Base-by-base conservation (phyloP, 176 grass and related monocot genomes). In the Bromus sterilis region DNA sequence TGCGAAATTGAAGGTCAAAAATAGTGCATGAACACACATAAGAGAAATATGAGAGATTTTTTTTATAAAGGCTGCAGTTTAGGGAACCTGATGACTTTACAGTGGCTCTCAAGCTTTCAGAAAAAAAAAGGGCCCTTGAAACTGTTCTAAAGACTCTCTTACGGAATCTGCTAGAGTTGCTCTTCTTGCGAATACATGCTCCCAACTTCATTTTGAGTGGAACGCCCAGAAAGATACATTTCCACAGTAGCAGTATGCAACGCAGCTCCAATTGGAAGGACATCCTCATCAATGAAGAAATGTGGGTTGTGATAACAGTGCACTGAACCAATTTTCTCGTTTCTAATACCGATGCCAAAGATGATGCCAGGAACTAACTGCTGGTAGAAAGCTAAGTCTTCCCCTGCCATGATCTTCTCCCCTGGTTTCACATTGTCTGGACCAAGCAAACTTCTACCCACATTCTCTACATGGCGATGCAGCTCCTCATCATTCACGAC, bases 321-420 rank as follows among this genome's bases (percentile, higher is more conserved):
- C 40, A 95, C 48, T 0, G 93, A 87, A 53, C 90, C 92, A 29
- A 48, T 67, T 83, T 86, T 48, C 76, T 93, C 89, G 62, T 93
- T 95, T 85, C 68, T 82, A 23, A 95, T 88, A 18, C 93, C 95
- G 25, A 95, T 89, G 32, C 76, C 79, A 65, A 95, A 93, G 11
- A 95, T 86, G 16, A 95, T 51, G 4, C 95, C 95, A 9, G 92
- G 92, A 71, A 93, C 72, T 21, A 91, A 61, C 78, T 90, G 75
- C 56, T 95, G 92, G 82, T 95, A 95, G 78, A 98, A 95, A 14
- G 92, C 84, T 31, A 98, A 98, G 66, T 95, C 95, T 86, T 98
- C 95, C 33, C 95, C 93, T 1, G 92, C 96, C 96, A 98, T 98
- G 56, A 95, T 84, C 84, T 95, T 95, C 62, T 86, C 73, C 11